Base-by-base conservation (phyloP, 805 yeast species). In the Candida palmyrensis region DNA sequence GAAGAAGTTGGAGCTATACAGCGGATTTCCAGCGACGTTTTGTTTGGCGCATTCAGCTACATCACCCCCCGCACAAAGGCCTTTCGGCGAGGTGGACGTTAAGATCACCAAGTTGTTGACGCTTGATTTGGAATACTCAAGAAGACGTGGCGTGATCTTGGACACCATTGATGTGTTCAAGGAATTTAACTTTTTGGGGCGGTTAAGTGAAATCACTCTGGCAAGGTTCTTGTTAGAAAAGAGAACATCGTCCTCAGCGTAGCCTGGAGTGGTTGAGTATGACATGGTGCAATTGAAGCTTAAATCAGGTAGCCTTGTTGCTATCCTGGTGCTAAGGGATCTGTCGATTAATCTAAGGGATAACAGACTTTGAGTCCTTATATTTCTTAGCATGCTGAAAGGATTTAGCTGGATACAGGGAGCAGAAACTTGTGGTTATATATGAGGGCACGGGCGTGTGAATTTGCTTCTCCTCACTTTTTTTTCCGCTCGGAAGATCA, bases 11-110 rank as follows among this genome's bases (percentile, higher is more conserved):
- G 77, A 52, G 3, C 87, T 77, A 26, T 68, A 61, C 9, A 50
- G 53, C 1, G 70, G 57, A 16, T 76, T 53, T 10, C 71, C 75
- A 2, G 55, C 45, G 23, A 68, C 45, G 47, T 82, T 83, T 40
- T 65, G 64, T 33, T 66, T 66, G 16, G 90, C 95, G 48, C 88
- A 79, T 32, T 75, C 76, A 25, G 90, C 80, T 27, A 90, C 95
- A 56, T 90, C 98, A 18, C 97, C 98, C 30, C 98, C 98, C 20
- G 97, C 95, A 59, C 97, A 87, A 40, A 90, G 77, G 2, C 95
- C 79, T 51, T 76, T 77, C 16, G 77, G 75, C n/a, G 71, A 59
- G 40, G 58, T 67, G 20, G 90, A 81, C 36, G 77, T 79, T 41
- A 90, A 64, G 27, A 92, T 67, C 24, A 90, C 62, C 36, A 85